Evolutionary conservation across 208 protist genomes (phyloP).

Genomic region (Trypanosomatidae sp.): DNA sequence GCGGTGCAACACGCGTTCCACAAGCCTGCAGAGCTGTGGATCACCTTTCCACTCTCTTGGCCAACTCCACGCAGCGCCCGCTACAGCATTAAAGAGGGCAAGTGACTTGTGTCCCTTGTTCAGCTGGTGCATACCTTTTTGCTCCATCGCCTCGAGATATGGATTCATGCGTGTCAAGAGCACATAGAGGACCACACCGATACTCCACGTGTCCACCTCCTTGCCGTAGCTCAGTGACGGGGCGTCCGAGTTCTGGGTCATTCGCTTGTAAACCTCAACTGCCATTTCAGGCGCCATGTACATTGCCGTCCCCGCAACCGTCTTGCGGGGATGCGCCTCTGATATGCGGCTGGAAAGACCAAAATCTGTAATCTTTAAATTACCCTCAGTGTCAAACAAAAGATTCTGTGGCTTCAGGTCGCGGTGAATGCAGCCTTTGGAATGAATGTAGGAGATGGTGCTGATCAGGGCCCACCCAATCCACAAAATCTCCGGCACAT

Average conservation of each 20-base stretch:
- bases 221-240: constrained; percentile 77
- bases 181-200: constrained; percentile 88
- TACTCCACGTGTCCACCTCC: constrained; percentile 90
- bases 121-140: constrained; percentile 40
- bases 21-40: constrained; percentile 53
- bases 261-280: constrained; percentile 79
- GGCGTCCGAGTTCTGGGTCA: constrained; percentile 54
- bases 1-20: constrained; percentile 63
- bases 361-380: constrained; percentile 94
- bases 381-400: constrained; percentile 87
- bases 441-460: constrained; percentile 86
- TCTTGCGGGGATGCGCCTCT: constrained; percentile 79
- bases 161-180: constrained; percentile 87
- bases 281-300: constrained; percentile 93
- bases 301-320: constrained; percentile 87
- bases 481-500: constrained; percentile 81
- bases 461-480: constrained; percentile 81
- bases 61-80: constrained; percentile 78
- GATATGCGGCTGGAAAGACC: constrained; percentile 83
- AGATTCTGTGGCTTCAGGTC: constrained; percentile 93
- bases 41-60: constrained; percentile 65
- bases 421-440: constrained; percentile 86
- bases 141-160: constrained; percentile 76
- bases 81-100: constrained; percentile 74
- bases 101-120: constrained; percentile 76